A percentile compares a stretch with the other conserved stretches of the same genome.
Evolutionary conservation across 257 asterid genomes (phyloP).

Genomic region (Mentha longifolia): DNA sequence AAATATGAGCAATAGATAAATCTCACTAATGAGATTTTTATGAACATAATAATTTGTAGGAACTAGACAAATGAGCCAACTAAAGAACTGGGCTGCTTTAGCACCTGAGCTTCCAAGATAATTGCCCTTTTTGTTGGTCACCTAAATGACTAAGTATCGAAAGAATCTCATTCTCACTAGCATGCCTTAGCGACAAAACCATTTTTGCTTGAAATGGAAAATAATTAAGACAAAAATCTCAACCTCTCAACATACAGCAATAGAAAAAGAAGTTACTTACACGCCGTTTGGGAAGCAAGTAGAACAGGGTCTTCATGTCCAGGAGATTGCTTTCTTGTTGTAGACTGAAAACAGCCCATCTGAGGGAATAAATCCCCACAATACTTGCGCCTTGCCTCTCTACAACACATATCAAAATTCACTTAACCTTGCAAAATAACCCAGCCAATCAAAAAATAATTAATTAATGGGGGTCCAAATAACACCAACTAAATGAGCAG

Average conservation of each 20-base stretch:
- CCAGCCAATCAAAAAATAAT: neutral
- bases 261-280: conserved; percentile 50
- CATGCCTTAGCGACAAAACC: neutral
- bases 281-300: conserved; percentile 94
- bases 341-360: conserved; percentile 97
- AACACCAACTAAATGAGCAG: conserved; percentile 14
- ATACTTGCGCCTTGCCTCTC: conserved; percentile 59
- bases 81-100: conserved; percentile 13
- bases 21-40: conserved; percentile 17
- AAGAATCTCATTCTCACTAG: conserved; percentile 13
- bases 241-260: conserved; percentile 7
- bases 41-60: neutral
- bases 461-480: conserved; percentile 35
- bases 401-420: conserved; percentile 67
- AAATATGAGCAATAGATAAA: neutral
- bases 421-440: conserved; percentile 65
- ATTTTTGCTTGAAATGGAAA: conserved; percentile 9
- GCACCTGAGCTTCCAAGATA: conserved; percentile 24
- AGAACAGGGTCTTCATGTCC: conserved; percentile 85
- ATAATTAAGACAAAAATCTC: neutral
- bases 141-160: conserved; percentile 14
- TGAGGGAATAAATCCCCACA: conserved; percentile 53
- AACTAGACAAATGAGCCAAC: conserved; percentile 15
- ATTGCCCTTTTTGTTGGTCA: neutral
- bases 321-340: conserved; percentile 70